phyloP scores from a whole-genome alignment of 169 alveolate genomes.

The Plasmodium coatneyi region DNA sequence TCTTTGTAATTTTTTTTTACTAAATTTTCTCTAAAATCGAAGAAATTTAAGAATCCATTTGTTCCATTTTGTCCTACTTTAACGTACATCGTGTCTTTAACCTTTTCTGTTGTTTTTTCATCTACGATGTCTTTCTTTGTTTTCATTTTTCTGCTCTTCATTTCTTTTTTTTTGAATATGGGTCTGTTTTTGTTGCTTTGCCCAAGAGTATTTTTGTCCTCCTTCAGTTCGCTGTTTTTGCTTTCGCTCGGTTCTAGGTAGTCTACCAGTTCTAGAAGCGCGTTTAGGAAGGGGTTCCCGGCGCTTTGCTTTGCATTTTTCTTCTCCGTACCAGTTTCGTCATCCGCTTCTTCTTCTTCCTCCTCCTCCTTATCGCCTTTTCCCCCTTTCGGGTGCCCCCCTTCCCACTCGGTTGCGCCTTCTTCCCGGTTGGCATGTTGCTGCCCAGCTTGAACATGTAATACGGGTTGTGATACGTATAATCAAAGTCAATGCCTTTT shows the following conservation, averaged over 20 bases:
- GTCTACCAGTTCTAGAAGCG: not conserved
- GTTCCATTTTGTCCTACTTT: constrained; percentile 67
- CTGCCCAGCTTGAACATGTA: constrained; percentile 12
- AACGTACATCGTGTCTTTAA: constrained; percentile 31
- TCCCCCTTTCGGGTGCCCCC: not conserved
- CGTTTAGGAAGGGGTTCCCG: not conserved
- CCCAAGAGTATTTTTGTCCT: not conserved
- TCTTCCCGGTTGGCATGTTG: not conserved
- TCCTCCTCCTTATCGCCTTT: not conserved
- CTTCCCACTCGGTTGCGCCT: not conserved
- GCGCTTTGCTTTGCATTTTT: not conserved
- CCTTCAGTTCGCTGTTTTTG: not conserved
- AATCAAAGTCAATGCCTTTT: not conserved
- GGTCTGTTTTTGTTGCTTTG: constrained; percentile 7
- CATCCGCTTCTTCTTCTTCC: not conserved
- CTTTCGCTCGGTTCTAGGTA: not conserved
- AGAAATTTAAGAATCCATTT: constrained; percentile 30
- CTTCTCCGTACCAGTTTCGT: not conserved
- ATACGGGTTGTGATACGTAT: constrained; percentile 53
- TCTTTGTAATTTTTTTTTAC: constrained; percentile 6
- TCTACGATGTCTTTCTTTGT: constrained; percentile 18
- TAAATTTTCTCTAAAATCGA: constrained; percentile 39
- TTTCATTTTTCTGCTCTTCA: constrained; percentile 27
- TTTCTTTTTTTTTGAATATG: constrained; percentile 49
- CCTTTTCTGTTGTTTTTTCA: not conserved